phyloP scores from a whole-genome alignment of 2,329 filamentous ascomycete species.

The Cladophialophora carrionii region DNA sequence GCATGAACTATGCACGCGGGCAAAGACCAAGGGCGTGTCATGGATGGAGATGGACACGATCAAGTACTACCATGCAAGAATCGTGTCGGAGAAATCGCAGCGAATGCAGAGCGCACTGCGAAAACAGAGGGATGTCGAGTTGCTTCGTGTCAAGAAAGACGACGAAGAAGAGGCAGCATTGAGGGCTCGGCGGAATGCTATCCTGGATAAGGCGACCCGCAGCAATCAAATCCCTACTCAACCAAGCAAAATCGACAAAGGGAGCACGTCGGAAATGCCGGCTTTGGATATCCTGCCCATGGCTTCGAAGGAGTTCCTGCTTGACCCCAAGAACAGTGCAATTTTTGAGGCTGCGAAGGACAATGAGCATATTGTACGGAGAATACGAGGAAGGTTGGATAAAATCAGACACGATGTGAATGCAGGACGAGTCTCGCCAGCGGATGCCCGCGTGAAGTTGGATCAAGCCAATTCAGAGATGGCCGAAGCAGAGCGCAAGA shows the following conservation, averaged over 20 bases:
- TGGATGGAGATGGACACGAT: constrained; percentile 39
- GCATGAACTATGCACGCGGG: constrained; percentile 36
- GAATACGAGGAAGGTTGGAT: constrained; percentile 33
- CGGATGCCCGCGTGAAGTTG: constrained; percentile 32
- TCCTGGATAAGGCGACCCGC: constrained; percentile 24
- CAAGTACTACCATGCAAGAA: constrained; percentile 36
- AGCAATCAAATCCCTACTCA: background rate
- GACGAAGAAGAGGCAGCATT: constrained; percentile 33
- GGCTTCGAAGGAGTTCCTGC: constrained; percentile 27
- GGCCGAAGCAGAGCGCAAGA: constrained; percentile 35
- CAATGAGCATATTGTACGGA: constrained; percentile 34
- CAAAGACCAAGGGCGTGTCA: constrained; percentile 35
- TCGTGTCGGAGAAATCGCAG: constrained; percentile 33
- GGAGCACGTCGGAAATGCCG: constrained; percentile 7
- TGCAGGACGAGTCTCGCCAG: constrained; percentile 31
- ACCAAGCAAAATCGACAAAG: constrained; percentile 7
- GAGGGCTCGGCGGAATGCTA: constrained; percentile 24
- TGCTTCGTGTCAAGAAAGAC: constrained; percentile 34
- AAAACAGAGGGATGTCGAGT: constrained; percentile 38
- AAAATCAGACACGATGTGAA: constrained; percentile 36
- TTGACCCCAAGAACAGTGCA: constrained; percentile 32
- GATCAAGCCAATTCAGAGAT: constrained; percentile 36
- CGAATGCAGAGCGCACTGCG: constrained; percentile 37
- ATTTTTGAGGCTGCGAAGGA: constrained; percentile 36
- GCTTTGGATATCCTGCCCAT: constrained; percentile 26